phyloP scores from a whole-genome alignment of 176 grass and related monocot genomes.

The Sorghum bicolor region DNA sequence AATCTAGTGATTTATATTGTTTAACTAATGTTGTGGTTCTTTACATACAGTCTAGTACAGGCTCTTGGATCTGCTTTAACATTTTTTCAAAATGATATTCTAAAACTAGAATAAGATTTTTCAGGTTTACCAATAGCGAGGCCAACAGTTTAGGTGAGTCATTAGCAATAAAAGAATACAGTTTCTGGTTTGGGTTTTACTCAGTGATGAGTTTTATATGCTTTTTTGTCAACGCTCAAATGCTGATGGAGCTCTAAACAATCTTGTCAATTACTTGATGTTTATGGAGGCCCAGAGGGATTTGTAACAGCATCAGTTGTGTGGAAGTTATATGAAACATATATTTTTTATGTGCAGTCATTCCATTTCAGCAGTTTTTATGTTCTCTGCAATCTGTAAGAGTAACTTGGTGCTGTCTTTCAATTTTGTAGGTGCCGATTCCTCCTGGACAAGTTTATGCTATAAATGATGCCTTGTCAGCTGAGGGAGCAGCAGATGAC shows the following conservation, averaged over 20 bases:
- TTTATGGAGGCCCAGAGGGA: neutral
- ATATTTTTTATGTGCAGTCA: neutral
- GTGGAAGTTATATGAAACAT: neutral
- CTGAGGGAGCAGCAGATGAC: constrained; percentile 83
- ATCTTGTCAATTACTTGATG: neutral
- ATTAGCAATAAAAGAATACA: neutral
- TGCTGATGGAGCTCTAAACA: neutral
- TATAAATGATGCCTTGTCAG: constrained; percentile 87
- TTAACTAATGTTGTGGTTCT: neutral
- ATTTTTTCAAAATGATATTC: neutral
- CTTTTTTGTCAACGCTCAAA: neutral
- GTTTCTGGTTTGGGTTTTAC: neutral
- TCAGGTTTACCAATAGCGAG: neutral
- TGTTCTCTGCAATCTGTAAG: neutral
- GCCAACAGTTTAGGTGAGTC: neutral
- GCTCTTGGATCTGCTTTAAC: neutral
- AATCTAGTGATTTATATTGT: neutral
- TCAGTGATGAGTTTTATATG: neutral
- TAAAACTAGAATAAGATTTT: neutral
- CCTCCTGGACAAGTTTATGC: constrained; percentile 79
- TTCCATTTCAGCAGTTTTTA: neutral
- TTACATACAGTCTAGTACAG: neutral
- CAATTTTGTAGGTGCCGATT: constrained; percentile 67
- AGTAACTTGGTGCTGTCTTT: neutral
- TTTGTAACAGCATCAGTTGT: neutral